Evolutionary conservation across 768 basidiomycete genomes (phyloP).

Genomic region (Auriscalpium vulgare): DNA sequence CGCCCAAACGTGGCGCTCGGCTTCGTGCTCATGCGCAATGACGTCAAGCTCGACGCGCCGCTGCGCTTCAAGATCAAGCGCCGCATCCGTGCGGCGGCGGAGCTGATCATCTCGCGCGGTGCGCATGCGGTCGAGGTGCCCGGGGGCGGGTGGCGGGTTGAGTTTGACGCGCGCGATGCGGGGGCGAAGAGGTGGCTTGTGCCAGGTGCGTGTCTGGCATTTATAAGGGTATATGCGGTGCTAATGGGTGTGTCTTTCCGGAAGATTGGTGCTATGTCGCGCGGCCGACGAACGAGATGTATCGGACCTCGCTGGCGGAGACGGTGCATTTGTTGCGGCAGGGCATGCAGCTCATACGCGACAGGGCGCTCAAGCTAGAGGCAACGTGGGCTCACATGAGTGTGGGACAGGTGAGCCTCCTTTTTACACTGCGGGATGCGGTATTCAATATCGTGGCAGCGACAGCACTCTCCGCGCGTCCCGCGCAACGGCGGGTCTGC

Average conservation of each 20-base stretch:
- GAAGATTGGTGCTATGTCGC: constrained; percentile 10
- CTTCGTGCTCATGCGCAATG: not conserved
- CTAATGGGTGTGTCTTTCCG: not conserved
- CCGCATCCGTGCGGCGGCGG: not conserved
- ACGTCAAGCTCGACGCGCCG: not conserved
- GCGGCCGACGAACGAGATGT: not conserved
- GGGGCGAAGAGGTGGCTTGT: constrained; percentile 9
- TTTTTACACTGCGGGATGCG: too few species aligned
- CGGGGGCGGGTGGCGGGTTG: not conserved
- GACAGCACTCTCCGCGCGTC: too few species aligned
- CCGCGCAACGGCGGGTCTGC: too few species aligned
- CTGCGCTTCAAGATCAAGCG: constrained; percentile 5
- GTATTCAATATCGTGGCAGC: too few species aligned
- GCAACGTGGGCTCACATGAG: not conserved
- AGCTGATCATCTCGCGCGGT: constrained; percentile 7
- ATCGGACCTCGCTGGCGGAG: constrained; percentile 2
- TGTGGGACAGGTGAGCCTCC: too few species aligned
- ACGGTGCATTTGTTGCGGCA: constrained; percentile 3
- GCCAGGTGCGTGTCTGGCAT: not conserved
- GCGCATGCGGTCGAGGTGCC: not conserved
- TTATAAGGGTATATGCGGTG: not conserved
- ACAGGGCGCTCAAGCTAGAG: not conserved
- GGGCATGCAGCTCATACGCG: not conserved
- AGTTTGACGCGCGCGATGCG: constrained; percentile 2
- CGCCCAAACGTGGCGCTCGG: constrained; percentile 4